phyloP scores from a whole-genome alignment of 208 protist genomes.

The Leishmania aethiopica region DNA sequence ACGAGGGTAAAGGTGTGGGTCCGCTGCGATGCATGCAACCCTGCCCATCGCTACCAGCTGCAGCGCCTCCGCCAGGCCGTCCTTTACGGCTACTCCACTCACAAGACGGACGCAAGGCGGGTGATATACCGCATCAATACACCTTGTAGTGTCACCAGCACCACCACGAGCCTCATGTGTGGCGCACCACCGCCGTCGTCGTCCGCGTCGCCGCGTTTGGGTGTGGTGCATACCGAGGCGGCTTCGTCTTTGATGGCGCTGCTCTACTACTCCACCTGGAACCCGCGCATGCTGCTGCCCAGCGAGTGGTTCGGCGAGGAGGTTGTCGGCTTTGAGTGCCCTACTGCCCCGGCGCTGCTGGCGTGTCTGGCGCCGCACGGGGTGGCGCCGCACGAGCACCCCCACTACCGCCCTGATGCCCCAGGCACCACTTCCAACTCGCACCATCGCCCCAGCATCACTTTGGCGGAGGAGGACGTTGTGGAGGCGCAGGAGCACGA shows the following conservation, averaged over 20 bases:
- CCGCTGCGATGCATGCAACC: constrained; percentile 60
- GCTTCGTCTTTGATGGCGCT: constrained; percentile 43
- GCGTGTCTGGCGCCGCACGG: constrained; percentile 24
- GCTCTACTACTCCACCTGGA: constrained; percentile 54
- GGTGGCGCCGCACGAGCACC: constrained; percentile 17
- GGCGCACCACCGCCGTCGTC: not conserved
- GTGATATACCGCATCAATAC: constrained; percentile 22
- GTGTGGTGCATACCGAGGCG: constrained; percentile 26
- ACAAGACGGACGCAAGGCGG: not conserved
- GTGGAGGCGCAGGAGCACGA: not conserved
- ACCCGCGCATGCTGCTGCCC: constrained; percentile 38
- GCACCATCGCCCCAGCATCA: not conserved
- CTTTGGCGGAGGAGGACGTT: not conserved
- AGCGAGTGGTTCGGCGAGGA: constrained; percentile 86
- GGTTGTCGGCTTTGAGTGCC: constrained; percentile 70
- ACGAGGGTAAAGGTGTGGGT: constrained; percentile 68
- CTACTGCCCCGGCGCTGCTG: constrained; percentile 33
- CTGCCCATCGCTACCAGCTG: constrained; percentile 52
- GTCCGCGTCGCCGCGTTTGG: not conserved
- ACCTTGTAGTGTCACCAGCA: constrained; percentile 14
- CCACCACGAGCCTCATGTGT: not conserved
- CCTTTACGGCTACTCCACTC: constrained; percentile 50
- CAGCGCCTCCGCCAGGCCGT: constrained; percentile 53
- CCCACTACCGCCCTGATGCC: constrained; percentile 12
- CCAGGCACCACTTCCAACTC: not conserved